Evolutionary conservation across 352 stramenopile genomes (phyloP), one percentile per base, ranked within the genome.

Genomic region (Pythium apleroticum): DNA sequence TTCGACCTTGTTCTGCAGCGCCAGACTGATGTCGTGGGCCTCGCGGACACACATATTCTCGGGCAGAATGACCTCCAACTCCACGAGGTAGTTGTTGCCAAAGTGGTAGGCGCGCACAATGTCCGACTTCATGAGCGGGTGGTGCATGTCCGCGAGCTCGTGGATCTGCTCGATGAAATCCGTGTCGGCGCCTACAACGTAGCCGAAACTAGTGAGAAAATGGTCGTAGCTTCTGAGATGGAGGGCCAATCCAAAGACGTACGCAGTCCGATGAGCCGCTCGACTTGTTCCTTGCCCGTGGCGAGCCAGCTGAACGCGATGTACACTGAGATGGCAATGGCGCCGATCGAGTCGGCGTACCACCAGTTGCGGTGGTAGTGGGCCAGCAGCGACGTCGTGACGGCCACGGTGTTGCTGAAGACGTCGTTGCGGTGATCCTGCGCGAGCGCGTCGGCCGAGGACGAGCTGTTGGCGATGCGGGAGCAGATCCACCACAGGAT

Each of bases 381-480:
- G 3, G 84, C 67, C 17, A 90, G 59, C 22, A 88, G 72, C 3
- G 84, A 90, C 43, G 95, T 96, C 10, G 89, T 64, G 4, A 98
- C 87, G 3, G 96, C 96, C 1, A 98, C 86, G 10, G 68, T 76
- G 63, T 99, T 99, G 70, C 81, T 97, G 24, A 98, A 88, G 45
- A 96, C 93, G 72, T 99, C 97, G 76, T 99, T 99, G 68, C 92
- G 96, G 66, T 99, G 97, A 80, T 99, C 97, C 86, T 98, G 86
- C 4, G 86, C 84, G 45, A 95, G 65, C 9, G 86, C 86, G 30
- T 86, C 82, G 10, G 85, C 84, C 17, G 84, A 92, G 5, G 84
- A 75, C 19, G 86, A 95, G 24, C 85, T 74, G 9, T 48, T 68
- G 11, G 72, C 77, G 50, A 95, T 93, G 56, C 85, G 81, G 20